These are phyloP conservation scores for Geotrichum cucujoidarum DNA, from an alignment of 1,139 yeast genomes.

Conservation along the genomic window DNA sequence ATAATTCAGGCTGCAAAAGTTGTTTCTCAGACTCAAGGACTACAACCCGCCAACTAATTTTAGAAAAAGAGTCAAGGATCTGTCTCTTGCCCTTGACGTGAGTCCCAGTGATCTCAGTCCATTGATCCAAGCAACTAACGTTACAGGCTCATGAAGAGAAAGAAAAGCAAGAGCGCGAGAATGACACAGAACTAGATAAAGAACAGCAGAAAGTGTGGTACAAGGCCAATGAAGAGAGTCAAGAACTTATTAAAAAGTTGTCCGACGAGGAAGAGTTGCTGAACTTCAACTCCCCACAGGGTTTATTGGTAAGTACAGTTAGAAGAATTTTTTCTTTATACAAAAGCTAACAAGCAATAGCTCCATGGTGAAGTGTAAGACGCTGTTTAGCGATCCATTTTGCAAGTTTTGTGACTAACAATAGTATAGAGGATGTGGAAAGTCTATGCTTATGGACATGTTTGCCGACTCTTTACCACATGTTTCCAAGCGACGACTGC, in stretches of 20 bases:
- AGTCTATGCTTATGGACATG: slow-evolving; percentile 67
- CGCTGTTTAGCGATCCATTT: background rate
- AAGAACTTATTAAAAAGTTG: slow-evolving; percentile 45
- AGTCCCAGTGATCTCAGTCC: slow-evolving; percentile 15
- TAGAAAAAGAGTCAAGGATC: slow-evolving; percentile 40
- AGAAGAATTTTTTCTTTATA: background rate
- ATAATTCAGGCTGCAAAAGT: slow-evolving; percentile 46
- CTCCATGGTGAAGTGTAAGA: slow-evolving; percentile 59
- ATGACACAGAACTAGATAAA: too few species aligned
- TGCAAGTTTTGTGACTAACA: background rate
- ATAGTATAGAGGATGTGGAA: slow-evolving; percentile 57
- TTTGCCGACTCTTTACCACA: slow-evolving; percentile 65
- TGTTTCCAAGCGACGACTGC: slow-evolving; percentile 63
- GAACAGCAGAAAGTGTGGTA: slow-evolving; percentile 30
- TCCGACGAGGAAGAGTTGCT: slow-evolving; percentile 60
- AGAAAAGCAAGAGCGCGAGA: slow-evolving; percentile 19
- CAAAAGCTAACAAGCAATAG: background rate
- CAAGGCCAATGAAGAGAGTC: slow-evolving; percentile 26
- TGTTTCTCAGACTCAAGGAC: slow-evolving; percentile 55
- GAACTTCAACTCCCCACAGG: slow-evolving; percentile 58
- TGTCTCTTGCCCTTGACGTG: slow-evolving; percentile 27
- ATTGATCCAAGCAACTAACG: slow-evolving; percentile 10
- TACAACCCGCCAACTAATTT: slow-evolving; percentile 55
- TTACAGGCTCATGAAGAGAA: slow-evolving; percentile 14
- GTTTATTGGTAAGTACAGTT: slow-evolving; percentile 40